Percentiles rank a stretch among this genome's conserved stretches.
Conservation (phyloP, 306 rosid species). For the Cyclanthera cordifolia region DNA sequence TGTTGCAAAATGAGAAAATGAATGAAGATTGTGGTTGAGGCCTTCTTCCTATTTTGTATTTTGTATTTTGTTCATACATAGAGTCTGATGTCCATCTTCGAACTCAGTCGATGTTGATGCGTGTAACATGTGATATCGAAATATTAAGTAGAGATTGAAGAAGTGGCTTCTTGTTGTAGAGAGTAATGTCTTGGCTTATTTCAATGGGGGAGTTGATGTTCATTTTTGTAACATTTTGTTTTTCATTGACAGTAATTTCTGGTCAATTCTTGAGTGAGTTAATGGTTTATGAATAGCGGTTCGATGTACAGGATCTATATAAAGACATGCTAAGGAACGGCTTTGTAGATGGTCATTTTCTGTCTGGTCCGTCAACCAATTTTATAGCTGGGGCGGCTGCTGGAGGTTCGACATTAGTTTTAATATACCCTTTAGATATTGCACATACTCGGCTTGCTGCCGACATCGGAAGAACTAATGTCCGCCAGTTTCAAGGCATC, state of each 20-base stretch:
- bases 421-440: constrained; percentile 85
- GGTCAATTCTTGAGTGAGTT: not conserved
- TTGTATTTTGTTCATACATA: too few species aligned
- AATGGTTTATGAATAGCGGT: not conserved
- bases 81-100: too few species aligned
- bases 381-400: constrained; percentile 84
- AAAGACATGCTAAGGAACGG: constrained; percentile 52
- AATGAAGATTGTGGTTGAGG: not conserved
- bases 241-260: not conserved
- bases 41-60: not conserved
- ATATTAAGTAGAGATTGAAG: not conserved
- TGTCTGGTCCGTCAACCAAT: constrained; percentile 71
- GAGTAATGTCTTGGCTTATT: not conserved
- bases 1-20: not conserved
- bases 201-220: not conserved
- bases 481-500: constrained; percentile 78
- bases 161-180: not conserved
- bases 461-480: constrained; percentile 59
- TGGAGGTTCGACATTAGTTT: constrained; percentile 68
- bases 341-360: constrained; percentile 25
- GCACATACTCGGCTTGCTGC: constrained; percentile 98
- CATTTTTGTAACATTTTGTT: not conserved
- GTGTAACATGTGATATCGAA: not conserved
- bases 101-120: not conserved
- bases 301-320: constrained; percentile 66